Conservation (phyloP, 1,284 basidiomycete genomes). For the Ceratobasidium sp. region DNA sequence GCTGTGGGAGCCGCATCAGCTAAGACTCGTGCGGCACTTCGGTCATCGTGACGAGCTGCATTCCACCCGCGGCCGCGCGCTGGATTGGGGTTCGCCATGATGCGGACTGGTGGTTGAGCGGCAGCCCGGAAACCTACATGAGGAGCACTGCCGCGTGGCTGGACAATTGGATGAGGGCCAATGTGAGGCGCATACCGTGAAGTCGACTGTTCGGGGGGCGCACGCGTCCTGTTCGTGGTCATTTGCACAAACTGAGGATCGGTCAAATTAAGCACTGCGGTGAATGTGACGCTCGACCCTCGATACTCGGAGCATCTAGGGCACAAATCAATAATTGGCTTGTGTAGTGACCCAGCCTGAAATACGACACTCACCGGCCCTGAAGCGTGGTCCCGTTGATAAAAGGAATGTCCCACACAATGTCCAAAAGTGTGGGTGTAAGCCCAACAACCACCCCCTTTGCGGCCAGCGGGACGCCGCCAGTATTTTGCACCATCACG, state of each 20-base stretch:
- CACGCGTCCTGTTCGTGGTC: conserved; percentile 53
- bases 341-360: background rate
- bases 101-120: conserved; percentile 54
- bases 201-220: conserved; percentile 52
- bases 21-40: conserved; percentile 12
- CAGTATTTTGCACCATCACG: conserved; percentile 93
- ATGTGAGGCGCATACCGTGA: conserved; percentile 65
- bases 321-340: background rate
- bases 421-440: conserved; percentile 85
- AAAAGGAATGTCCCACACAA: conserved; percentile 97
- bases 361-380: conserved; percentile 65
- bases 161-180: conserved; percentile 68
- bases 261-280: conserved; percentile 84
- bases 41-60: background rate
- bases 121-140: conserved; percentile 67
- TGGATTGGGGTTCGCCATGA: conserved; percentile 77
- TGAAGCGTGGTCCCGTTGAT: conserved; percentile 89
- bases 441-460: conserved; percentile 95
- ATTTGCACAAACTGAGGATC: conserved; percentile 80
- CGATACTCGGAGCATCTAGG: conserved; percentile 71
- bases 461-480: conserved; percentile 88
- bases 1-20: conserved; percentile 7
- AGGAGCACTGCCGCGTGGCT: conserved; percentile 58
- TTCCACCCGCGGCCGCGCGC: conserved; percentile 25
- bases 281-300: conserved; percentile 83